phyloP scores from a whole-genome alignment of 768 basidiomycete species.

The Coprinopsis marcescibilis region DNA sequence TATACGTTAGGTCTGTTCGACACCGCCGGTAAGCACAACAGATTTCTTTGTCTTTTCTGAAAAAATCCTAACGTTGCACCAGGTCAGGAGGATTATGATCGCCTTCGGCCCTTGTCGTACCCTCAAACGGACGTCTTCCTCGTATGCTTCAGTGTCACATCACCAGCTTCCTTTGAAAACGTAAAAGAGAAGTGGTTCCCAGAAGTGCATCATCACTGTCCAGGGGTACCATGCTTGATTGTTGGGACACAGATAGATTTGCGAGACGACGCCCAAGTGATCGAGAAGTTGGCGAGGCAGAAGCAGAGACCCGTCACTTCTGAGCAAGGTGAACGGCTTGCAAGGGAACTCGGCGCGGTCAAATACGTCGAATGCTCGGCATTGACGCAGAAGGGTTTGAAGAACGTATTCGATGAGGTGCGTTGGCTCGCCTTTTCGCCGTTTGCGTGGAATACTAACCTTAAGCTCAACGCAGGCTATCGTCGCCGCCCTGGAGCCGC shows the following conservation, averaged over 20 bases:
- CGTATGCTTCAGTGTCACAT: slow-evolving; percentile 98
- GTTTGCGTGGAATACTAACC: slow-evolving; percentile 8
- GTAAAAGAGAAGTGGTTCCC: slow-evolving; percentile 99
- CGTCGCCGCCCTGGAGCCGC: slow-evolving; percentile 96
- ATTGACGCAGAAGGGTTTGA: slow-evolving; percentile 97
- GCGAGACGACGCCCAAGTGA: slow-evolving; percentile 86
- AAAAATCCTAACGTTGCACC: slow-evolving; percentile 9
- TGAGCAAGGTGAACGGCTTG: slow-evolving; percentile 90
- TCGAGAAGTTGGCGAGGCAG: slow-evolving; percentile 93
- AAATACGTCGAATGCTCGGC: slow-evolving; percentile 99
- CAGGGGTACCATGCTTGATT: slow-evolving; percentile 97
- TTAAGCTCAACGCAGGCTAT: slow-evolving; percentile 61
- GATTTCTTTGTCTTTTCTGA: not conserved
- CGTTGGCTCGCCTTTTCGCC: slow-evolving; percentile 26
- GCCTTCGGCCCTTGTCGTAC: slow-evolving; percentile 97
- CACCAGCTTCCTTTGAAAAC: slow-evolving; percentile 98
- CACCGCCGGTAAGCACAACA: slow-evolving; percentile 79
- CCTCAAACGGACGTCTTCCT: slow-evolving; percentile 99
- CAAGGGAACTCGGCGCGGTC: slow-evolving; percentile 95
- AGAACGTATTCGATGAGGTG: slow-evolving; percentile 99
- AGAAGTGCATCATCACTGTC: slow-evolving; percentile 99
- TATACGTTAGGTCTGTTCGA: slow-evolving; percentile 98
- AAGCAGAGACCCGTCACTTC: slow-evolving; percentile 89
- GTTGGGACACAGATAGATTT: slow-evolving; percentile 98
- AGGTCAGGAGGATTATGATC: slow-evolving; percentile 99